These are phyloP conservation scores for Kwoniella botswanensis DNA, from an alignment of 768 basidiomycete genomes.

Conservation along the genomic window DNA sequence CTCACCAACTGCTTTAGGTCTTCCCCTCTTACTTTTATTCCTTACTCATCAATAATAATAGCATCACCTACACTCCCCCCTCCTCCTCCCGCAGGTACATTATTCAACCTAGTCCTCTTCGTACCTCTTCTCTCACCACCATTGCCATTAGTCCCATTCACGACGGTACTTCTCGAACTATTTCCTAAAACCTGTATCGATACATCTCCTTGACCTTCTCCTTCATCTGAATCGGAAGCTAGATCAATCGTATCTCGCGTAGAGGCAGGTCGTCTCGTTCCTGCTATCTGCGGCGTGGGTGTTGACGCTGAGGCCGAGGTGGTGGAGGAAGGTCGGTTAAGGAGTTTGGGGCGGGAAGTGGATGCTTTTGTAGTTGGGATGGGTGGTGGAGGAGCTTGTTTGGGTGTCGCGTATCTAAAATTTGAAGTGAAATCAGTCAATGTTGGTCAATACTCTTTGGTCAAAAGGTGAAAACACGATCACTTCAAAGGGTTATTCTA, in stretches of 20 bases:
- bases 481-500: too few relatives aligned
- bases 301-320: constrained; percentile 3
- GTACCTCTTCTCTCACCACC: constrained; percentile 7
- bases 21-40: too few relatives aligned
- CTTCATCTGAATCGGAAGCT: constrained; percentile 8
- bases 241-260: constrained; percentile 22
- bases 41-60: constrained; percentile 28
- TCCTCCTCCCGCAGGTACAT: constrained; percentile 14
- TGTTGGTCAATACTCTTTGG: too few relatives aligned
- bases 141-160: not conserved
- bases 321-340: constrained; percentile 11
- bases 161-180: constrained; percentile 1
- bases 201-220: constrained; percentile 1
- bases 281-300: constrained; percentile 6
- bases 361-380: constrained; percentile 4
- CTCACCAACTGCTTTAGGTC: too few relatives aligned
- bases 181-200: not conserved
- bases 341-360: constrained; percentile 4
- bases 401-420: constrained; percentile 30
- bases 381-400: constrained; percentile 5
- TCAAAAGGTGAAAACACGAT: too few relatives aligned
- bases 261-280: constrained; percentile 17
- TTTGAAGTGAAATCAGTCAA: not conserved
- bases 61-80: constrained; percentile 26
- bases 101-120: constrained; percentile 15